Evolutionary conservation across 495 filamentous ascomycete genomes (phyloP).

Genomic region (Bathelium albidoporum): DNA sequence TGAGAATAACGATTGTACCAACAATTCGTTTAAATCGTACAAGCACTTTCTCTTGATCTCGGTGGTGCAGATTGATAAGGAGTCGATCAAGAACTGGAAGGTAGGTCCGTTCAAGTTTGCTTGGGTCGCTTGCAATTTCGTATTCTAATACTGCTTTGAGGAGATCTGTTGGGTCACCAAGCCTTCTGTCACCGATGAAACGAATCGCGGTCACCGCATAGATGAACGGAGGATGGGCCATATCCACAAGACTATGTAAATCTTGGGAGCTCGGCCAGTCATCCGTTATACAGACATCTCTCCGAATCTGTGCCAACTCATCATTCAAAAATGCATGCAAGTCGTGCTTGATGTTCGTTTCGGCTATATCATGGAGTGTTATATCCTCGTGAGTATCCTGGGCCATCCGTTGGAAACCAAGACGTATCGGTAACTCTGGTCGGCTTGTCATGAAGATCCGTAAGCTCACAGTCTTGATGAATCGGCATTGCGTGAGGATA

Average conservation of each 20-base stretch:
- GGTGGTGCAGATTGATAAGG: constrained; percentile 15
- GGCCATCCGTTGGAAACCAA: constrained; percentile 16
- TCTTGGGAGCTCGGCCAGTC: constrained; percentile 7
- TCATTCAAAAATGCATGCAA: constrained; percentile 27
- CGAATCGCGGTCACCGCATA: constrained; percentile 12
- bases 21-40: constrained; percentile 24
- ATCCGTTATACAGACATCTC: constrained; percentile 1
- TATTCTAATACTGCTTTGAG: constrained; percentile 15
- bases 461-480: constrained; percentile 4
- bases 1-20: constrained; percentile 26
- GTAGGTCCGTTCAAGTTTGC: constrained; percentile 18
- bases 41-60: constrained; percentile 13
- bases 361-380: constrained; percentile 28
- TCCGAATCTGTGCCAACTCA: constrained; percentile 8
- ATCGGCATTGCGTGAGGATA: not conserved
- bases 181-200: constrained; percentile 6
- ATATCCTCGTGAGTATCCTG: constrained; percentile 16
- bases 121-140: constrained; percentile 11
- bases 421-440: constrained; percentile 26
- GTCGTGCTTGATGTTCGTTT: constrained; percentile 28
- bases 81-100: constrained; percentile 21
- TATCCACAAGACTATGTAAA: constrained; percentile 4
- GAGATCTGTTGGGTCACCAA: constrained; percentile 13
- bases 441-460: constrained; percentile 30
- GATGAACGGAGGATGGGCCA: constrained; percentile 12